Evolutionary conservation across 2,329 filamentous ascomycete genomes (phyloP).

Genomic region (Verticillium nonalfalfae): DNA sequence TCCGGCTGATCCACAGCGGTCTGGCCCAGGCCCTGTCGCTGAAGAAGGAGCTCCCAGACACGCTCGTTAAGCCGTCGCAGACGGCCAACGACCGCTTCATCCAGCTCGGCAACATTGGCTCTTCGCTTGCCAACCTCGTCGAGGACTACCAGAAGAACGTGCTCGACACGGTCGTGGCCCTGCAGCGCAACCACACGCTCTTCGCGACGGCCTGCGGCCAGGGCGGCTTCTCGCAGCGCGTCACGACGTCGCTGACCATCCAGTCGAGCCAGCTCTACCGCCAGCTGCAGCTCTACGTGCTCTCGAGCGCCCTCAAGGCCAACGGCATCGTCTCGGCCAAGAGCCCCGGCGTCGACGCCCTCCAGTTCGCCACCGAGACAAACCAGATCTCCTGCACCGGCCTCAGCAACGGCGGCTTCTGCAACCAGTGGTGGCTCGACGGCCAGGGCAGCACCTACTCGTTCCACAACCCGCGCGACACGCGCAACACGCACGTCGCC

Average conservation of each 20-base stretch:
- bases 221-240: slow-evolving; percentile 17
- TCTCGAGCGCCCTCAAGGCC: slow-evolving; percentile 14
- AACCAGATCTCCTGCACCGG: slow-evolving; percentile 7
- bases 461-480: slow-evolving; percentile 16
- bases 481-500: slow-evolving; percentile 14
- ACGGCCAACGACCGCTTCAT: slow-evolving; percentile 17
- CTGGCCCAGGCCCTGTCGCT: slow-evolving; percentile 8
- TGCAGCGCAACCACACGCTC: slow-evolving; percentile 14
- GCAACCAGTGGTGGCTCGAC: slow-evolving; percentile 16
- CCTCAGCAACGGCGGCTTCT: slow-evolving; percentile 6
- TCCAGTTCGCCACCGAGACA: slow-evolving; percentile 11
- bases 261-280: slow-evolving; percentile 15
- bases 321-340: slow-evolving; percentile 15
- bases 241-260: slow-evolving; percentile 16
- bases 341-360: slow-evolving; percentile 14
- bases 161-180: slow-evolving; percentile 8
- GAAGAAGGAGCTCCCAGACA: slow-evolving; percentile 8
- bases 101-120: slow-evolving; percentile 17
- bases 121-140: slow-evolving; percentile 14
- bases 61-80: slow-evolving; percentile 8
- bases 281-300: slow-evolving; percentile 14
- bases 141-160: slow-evolving; percentile 17
- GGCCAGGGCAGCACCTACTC: slow-evolving; percentile 15
- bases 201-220: slow-evolving; percentile 13
- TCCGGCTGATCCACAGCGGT: slow-evolving; percentile 12